phyloP scores from a whole-genome alignment of 1,139 yeast genomes.

The Debaryomyces fabryi region DNA sequence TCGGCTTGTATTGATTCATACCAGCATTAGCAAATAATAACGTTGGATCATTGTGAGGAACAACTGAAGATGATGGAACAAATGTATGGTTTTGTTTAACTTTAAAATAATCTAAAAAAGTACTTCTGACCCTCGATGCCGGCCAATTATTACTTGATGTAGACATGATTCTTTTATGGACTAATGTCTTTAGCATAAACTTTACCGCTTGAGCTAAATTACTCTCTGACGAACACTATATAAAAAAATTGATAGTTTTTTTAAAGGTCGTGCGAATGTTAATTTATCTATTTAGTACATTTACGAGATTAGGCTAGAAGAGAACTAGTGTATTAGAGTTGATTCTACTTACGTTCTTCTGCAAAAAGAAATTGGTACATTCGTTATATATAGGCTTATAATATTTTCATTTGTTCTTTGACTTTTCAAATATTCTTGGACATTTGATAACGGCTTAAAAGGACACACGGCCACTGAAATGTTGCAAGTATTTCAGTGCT shows the following conservation, averaged over 20 bases:
- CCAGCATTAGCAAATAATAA: constrained; percentile 96
- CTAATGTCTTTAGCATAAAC: constrained; percentile 20
- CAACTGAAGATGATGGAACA: constrained; percentile 91
- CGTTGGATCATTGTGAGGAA: constrained; percentile 98
- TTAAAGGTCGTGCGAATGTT: neutral
- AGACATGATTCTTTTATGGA: constrained; percentile 20
- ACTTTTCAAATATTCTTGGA: no score
- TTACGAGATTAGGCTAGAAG: neutral
- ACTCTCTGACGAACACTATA: neutral
- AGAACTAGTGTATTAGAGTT: neutral
- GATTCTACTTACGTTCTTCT: neutral
- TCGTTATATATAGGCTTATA: neutral
- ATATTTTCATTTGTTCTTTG: neutral
- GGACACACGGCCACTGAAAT: no score
- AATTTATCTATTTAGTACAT: neutral
- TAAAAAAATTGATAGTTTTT: neutral
- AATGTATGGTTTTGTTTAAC: constrained; percentile 65
- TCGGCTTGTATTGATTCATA: constrained; percentile 98
- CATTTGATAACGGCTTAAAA: no score
- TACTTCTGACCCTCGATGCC: constrained; percentile 77
- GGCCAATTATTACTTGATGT: constrained; percentile 50
- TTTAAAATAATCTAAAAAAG: constrained; percentile 82
- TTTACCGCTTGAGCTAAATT: neutral
- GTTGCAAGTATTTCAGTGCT: no score
- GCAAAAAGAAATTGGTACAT: neutral